Evolutionary conservation across 2,329 filamentous ascomycete species (phyloP).

Genomic region (Colletotrichum tofieldiae): DNA sequence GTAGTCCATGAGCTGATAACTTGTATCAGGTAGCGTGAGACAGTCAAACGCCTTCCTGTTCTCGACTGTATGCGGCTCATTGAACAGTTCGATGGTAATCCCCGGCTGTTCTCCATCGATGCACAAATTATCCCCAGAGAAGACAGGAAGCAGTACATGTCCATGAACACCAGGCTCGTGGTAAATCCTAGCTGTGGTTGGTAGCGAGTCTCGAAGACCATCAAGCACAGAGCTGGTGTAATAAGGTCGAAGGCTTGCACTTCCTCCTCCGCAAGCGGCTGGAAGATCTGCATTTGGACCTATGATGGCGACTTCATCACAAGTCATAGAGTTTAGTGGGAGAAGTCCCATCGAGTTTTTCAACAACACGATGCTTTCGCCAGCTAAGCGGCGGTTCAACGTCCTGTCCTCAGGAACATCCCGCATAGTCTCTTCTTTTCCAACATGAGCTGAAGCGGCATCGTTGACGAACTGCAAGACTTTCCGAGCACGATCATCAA

Average conservation of each 20-base stretch:
- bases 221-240: slow-evolving; percentile 81
- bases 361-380: slow-evolving; percentile 79
- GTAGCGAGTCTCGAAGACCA: slow-evolving; percentile 72
- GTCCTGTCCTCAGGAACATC: slow-evolving; percentile 75
- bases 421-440: slow-evolving; percentile 67
- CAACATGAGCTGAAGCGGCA: slow-evolving; percentile 66
- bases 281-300: slow-evolving; percentile 71
- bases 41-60: slow-evolving; percentile 67
- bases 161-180: slow-evolving; percentile 71
- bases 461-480: slow-evolving; percentile 73
- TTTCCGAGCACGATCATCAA: slow-evolving; percentile 71
- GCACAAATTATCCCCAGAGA: slow-evolving; percentile 65
- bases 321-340: slow-evolving; percentile 71
- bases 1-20: slow-evolving; percentile 66
- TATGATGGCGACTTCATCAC: slow-evolving; percentile 64
- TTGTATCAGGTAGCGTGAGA: slow-evolving; percentile 62
- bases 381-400: slow-evolving; percentile 76
- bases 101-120: slow-evolving; percentile 70
- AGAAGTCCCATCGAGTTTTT: slow-evolving; percentile 79
- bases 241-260: slow-evolving; percentile 73
- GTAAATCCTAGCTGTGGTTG: slow-evolving; percentile 62
- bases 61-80: slow-evolving; percentile 66
- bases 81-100: slow-evolving; percentile 74
- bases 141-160: slow-evolving; percentile 74
- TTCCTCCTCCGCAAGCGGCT: slow-evolving; percentile 75